Evolutionary conservation across 2,329 filamentous ascomycete species (phyloP), one percentile per base, ranked within the genome.

Genomic region (Paecilomyces formosus): DNA sequence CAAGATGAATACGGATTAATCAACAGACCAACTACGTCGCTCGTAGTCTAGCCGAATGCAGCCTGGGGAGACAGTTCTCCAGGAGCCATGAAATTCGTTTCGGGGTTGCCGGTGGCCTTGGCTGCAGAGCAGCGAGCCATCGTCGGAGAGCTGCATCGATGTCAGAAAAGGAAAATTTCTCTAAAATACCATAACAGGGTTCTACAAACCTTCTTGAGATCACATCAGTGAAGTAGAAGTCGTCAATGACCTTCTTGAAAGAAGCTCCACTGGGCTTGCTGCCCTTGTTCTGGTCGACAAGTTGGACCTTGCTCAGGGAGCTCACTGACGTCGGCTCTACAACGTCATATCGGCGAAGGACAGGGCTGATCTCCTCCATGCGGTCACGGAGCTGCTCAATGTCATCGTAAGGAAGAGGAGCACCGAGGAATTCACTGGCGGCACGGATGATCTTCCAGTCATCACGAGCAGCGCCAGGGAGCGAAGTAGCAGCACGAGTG

Each of bases 361-460:
- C 88, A 61, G 94, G 94, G 69, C 90, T 94, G 73, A 99, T 93
- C 79, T 97, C 91, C 62, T 88, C 86, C 90, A 97, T 96, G 68
- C 94, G 89, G 75, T 97, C 92, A 58, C 94, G 86, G 56, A 99
- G 84, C 68, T 86, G 84, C 64, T 94, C 89, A 55, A 99, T 84
- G 71, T 97, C 92, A 68, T 99, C 93, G 71, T 97, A 99, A 22
- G 92, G 90, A 56, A 99, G 84, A 64, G 92, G 88, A 28, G 82
- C 86, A 61, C 89, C 90, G 15, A 99, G 82, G 79, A 96, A 97
- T 78, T 97, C 94, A 70, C 89, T 94, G 58, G 84, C 86, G 18
- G 94, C 94, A 64, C 94, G 90, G 67, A 99, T 87, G 70, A 99
- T 97, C 85, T 97, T 99, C 94, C 94, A 99, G 79, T 99, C 94